phyloP scores from a whole-genome alignment of 805 yeast species.

The Candida wancherniae region DNA sequence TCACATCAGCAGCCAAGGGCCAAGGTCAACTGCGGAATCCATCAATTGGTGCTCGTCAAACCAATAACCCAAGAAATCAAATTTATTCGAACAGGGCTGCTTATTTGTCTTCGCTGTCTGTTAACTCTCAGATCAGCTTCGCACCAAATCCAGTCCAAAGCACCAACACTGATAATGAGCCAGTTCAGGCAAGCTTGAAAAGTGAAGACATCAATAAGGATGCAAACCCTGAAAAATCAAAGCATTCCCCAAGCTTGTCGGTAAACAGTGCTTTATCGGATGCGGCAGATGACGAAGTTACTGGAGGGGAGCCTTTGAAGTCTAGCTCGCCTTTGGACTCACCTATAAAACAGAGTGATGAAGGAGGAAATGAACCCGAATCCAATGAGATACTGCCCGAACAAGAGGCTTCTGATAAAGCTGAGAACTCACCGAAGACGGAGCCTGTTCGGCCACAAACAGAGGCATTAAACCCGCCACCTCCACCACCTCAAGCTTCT shows the following conservation, averaged over 20 bases:
- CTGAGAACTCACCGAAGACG: neutral
- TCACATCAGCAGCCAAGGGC: conserved; percentile 1
- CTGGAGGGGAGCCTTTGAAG: neutral
- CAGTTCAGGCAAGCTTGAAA: neutral
- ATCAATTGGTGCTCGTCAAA: neutral
- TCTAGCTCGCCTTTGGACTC: neutral
- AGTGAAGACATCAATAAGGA: no score
- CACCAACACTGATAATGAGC: no score
- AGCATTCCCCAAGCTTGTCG: no score
- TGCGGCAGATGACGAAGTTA: neutral
- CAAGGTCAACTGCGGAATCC: neutral
- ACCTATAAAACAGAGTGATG: no score
- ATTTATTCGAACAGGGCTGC: conserved; percentile 11
- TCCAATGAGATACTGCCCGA: no score
- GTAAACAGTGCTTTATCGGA: no score
- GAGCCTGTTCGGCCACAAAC: neutral
- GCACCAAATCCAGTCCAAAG: no score
- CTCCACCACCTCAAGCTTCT: conserved; percentile 14
- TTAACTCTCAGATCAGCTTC: conserved; percentile 16
- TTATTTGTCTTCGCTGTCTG: conserved; percentile 18
- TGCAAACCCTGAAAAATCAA: neutral
- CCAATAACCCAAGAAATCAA: conserved; percentile 4
- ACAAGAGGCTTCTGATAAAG: no score
- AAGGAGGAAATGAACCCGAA: no score
- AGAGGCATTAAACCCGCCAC: conserved; percentile 2